Base-by-base conservation (phyloP, 2,329 filamentous ascomycete species). In the Plenodomus lindquistii region DNA sequence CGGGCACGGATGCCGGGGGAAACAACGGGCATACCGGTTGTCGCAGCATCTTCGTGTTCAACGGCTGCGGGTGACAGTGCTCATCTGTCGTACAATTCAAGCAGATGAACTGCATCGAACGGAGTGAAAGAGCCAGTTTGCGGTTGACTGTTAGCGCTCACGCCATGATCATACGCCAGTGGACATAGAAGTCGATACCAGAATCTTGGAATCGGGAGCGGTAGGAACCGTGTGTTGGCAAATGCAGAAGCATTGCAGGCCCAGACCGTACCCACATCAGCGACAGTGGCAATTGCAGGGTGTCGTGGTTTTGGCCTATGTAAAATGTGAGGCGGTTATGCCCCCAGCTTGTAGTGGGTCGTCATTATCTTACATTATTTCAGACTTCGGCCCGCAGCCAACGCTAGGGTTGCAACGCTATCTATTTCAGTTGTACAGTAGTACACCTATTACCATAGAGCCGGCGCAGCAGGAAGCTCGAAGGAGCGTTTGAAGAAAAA, bases 151-250 rank as follows among this genome's bases (percentile, higher is more conserved):
- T 31, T 31, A 15, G 27, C 11, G 27, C 27, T 31, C 27, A 31
- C 27, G 15, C 9, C 27, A 31, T 31, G 27, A 31, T 8, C 27
- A 31, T 24, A 31, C 4, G 27, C 27, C 10, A 31, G 27, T 31
- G 27, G 11, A 4, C 27, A 13, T 31, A 15, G 4, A n/a, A 31
- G 22, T 31, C 15, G 40, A 37, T 45, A 27, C 51, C 50, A 48
- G 42, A 19, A 27, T 36, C 15, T 35, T 43, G 52, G 53, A 44
- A 54, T 48, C 42, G 44, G 27, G 11, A 55, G 50, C 52, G 56
- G 60, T 38, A 58, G 54, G 44, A 55, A 54, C 55, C 56, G 56
- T 52, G 45, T 48, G 46, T 46, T 39, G 40, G 19, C 22, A 39
- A 40, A 36, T 27, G 36, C 11, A 31, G 15, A 8, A 7, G 27